Base-by-base conservation (phyloP, 129 eudicot species). In the Solidago caesia region DNA sequence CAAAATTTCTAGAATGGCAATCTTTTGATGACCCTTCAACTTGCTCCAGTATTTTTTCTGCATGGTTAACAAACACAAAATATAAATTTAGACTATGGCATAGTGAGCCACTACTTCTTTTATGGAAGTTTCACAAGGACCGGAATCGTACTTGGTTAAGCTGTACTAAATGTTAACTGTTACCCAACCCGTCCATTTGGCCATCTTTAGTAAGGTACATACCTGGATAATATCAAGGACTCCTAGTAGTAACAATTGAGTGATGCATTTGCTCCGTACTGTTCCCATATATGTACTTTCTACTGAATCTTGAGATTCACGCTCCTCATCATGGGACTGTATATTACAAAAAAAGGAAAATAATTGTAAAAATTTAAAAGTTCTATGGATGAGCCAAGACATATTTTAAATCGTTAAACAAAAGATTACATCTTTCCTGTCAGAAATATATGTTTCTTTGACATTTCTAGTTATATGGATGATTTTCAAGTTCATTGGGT, bases 21-120 rank as follows among this genome's bases (percentile, higher is more conserved):
- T 87, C 84, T 87, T 89, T 82, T 92, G 98, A 29, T 78, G 67
- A 12, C 90, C 77, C 71, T 79, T 86, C 83, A 92, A 81, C 84
- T 81, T 84, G 83, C 82, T 75, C 98, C 98, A 92, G 81, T 82
- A 92, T 53, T 83, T 92, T 67, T 89, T 92, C 97, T 92, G 94
- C 88, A 79, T 16, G 62, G 65, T 78, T 46, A 43, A 61, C 73
- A 68, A 27, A 73, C 21, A 69, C 21, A 64, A 48, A 33, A 52
- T 6, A 48, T 12, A 45, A 44, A 44, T 4, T 53, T 5, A 61
- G 27, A 14, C 59, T 26, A 56, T 67, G 15, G 47, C 64, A 39
- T 75, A 66, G n/a, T 25, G 60, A 48, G 56, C 27, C 45, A 13
- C 25, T 8, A 1, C 15, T 44, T 64, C 14, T 33, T 29, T 62